Base-by-base conservation (phyloP, 345 rosid genomes). In the Ceriops tagal region DNA sequence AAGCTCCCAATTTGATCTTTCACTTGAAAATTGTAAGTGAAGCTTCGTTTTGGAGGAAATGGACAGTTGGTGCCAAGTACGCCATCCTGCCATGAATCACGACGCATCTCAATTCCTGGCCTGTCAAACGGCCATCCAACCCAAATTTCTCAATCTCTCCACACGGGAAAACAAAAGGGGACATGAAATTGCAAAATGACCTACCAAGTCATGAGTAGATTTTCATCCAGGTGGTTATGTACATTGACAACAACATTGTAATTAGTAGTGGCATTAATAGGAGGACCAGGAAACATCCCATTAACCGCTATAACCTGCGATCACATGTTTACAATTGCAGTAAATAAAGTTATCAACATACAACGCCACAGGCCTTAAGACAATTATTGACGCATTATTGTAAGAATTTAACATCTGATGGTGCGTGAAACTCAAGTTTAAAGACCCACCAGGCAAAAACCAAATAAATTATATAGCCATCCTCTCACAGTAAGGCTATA, bases 261-360 rank as follows among this genome's bases (percentile, higher is more conserved):
- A 75, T 93, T 93, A 18, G 98, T 93, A 4, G 98, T 93, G 53
- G 80, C 80, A 75, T 91, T 89, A 24, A 93, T 66, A 59, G 78
- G 46, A 51, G 95, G 89, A 30, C 95, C 96, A 28, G 98, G 97
- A 79, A 93, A 91, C 51, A 77, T 64, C 43, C 76, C 88, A 76
- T 91, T 91, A 18, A 93, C 70, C 7, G 90, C 98, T 71, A 93
- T 88, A 62, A 93, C 97, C 98, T 91, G 85, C 80, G 76, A 68
- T 21, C 61, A 34, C 15, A 55, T 37, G 46, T 20, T 46, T 28
- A 58, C 15, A 64, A 53, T 10, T 10, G 28, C 24, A 22, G 28
- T 21, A 22, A 56, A 21, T 7, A 22, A 56, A 15, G 22, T 9
- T 43, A 11, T 43, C 18, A 43, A 13, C 3, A 3, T 13, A 9